A percentile compares a stretch with the other conserved stretches of the same genome.
These are phyloP conservation scores for Metschnikowia sp. DNA, from an alignment of 805 yeast species.

Conservation along the genomic window DNA sequence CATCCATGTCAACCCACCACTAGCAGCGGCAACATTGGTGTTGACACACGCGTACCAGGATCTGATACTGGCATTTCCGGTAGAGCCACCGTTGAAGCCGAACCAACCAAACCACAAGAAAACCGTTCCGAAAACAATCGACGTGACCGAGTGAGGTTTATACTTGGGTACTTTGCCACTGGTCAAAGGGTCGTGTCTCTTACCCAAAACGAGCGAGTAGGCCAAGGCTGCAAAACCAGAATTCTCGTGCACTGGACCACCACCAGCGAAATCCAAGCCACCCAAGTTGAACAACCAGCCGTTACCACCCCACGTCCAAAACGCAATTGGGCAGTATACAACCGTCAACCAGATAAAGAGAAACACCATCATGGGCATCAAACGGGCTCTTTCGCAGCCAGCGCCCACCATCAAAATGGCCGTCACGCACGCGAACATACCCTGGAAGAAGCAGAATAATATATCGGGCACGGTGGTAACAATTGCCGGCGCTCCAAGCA, in stretches of 20 bases:
- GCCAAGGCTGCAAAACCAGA: conserved; percentile 95
- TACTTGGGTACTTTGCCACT: conserved; percentile 74
- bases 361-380: conserved; percentile 95
- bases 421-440: conserved; percentile 93
- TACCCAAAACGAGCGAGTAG: conserved; percentile 88
- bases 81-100: conserved; percentile 98
- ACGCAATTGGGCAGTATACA: conserved; percentile 93
- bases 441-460: conserved; percentile 86
- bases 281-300: conserved; percentile 90
- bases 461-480: conserved; percentile 80
- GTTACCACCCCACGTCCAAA: conserved; percentile 94
- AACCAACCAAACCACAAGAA: conserved; percentile 99
- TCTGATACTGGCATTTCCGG: conserved; percentile 89
- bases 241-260: conserved; percentile 95
- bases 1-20: conserved; percentile 95
- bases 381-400: conserved; percentile 94
- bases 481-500: conserved; percentile 75
- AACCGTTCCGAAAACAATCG: conserved; percentile 88
- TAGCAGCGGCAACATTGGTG: conserved; percentile 91
- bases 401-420: conserved; percentile 96
- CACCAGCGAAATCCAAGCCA: conserved; percentile 95
- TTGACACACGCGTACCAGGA: conserved; percentile 92
- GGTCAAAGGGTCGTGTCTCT: conserved; percentile 80
- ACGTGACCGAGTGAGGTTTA: conserved; percentile 89
- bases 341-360: conserved; percentile 91